Evolutionary conservation across 495 filamentous ascomycete species (phyloP), one percentile per base, ranked within the genome.

Genomic region (Alectoria sarmentosa): DNA sequence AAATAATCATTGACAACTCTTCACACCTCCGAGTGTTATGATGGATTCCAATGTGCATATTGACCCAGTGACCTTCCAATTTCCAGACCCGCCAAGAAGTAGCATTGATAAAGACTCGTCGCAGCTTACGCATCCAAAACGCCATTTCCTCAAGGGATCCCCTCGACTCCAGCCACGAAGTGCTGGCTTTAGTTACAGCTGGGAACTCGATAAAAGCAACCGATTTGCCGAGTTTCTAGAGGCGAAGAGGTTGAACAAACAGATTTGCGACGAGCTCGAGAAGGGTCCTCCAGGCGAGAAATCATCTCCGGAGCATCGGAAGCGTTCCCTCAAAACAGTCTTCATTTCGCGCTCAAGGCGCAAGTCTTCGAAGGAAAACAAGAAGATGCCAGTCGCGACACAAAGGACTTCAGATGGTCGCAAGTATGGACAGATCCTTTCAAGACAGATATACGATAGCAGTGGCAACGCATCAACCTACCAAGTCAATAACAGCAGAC

Each of bases 341-440:
- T 58, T 64, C 38, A 30, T 39, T 34, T 58, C 54, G 54, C 62
- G 49, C 39, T 58, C 52, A 21, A 36, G 14, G 36, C 54, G 54
- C 28, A 58, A 41, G 38, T 34, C 49, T 5, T 57, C 30, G 14
- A 57, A 28, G 26, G 62, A 46, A 30, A 21, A 48, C 21, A 28
- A 17, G 21, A 58, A 39, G 39, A 19, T 64, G 28, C 62, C 62
- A 32, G 54, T 64, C 1, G 49, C 44, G 28, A 42, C 28, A 32
- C 62, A 58, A 9, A 58, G 52, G 52, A 64, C 62, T 11, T 64
- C 62, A 26, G n/a, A 64, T 57, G 62, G 62, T 34, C 52, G 52
- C 26, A 57, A 56, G 30, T 58, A 64, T 14, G 62, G 62, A 58
- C 62, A 64, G 30, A 64, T 64, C 19, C 19, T 64, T 36, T 57